Evolutionary conservation across 2,329 filamentous ascomycete genomes (phyloP).

Genomic region (Lasiodiplodia sp.): DNA sequence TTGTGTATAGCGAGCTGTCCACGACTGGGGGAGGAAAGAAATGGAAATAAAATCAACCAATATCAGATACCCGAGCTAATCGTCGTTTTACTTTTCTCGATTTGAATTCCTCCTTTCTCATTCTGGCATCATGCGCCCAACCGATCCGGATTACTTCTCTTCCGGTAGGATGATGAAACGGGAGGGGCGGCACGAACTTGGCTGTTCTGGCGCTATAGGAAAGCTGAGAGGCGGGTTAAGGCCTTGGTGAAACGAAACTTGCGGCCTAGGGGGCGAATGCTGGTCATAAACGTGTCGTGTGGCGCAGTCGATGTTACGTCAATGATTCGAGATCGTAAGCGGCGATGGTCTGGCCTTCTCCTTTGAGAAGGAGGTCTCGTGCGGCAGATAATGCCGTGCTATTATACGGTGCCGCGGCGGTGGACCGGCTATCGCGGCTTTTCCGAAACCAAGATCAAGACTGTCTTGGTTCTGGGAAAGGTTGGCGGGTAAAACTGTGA

Average conservation of each 20-base stretch:
- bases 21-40: neutral
- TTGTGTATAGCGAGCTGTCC: conserved; percentile 8
- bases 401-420: too few species aligned
- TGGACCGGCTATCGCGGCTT: too few species aligned
- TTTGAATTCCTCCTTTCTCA: too few species aligned
- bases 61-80: neutral
- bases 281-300: neutral
- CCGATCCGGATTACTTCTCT: neutral
- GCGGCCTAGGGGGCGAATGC: conserved; percentile 9
- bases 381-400: too few species aligned
- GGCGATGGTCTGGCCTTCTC: neutral
- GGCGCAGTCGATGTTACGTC: conserved; percentile 2
- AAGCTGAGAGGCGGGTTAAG: neutral
- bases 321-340: neutral
- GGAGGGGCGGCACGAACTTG: neutral
- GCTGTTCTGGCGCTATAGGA: neutral
- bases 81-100: neutral
- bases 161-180: neutral
- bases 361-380: too few species aligned
- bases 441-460: too few species aligned
- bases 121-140: neutral
- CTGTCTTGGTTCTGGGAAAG: too few species aligned
- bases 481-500: too few species aligned
- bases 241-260: conserved; percentile 24
- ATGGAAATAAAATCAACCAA: neutral